Conservation (phyloP, 805 yeast genomes). For the Hermanozyma aechmeae region DNA sequence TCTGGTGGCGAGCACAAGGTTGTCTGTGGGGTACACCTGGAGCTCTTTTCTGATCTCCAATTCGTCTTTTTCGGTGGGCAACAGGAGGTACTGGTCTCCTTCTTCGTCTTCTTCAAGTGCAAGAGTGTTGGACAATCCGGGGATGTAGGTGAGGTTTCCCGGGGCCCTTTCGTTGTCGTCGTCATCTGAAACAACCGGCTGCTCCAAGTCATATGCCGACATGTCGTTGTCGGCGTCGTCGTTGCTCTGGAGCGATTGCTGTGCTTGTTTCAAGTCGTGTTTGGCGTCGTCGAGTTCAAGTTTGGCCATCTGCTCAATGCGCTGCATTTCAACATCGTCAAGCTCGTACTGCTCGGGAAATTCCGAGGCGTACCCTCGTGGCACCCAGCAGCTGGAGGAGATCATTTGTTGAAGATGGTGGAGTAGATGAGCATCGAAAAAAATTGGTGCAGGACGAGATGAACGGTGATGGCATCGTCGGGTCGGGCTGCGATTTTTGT, state of each 20-base stretch:
- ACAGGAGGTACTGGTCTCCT: slow-evolving; percentile 50
- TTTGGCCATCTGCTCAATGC: slow-evolving; percentile 79
- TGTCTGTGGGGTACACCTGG: slow-evolving; percentile 85
- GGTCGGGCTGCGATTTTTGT: too few species aligned
- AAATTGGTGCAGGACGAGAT: too few species aligned
- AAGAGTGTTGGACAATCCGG: slow-evolving; percentile 54
- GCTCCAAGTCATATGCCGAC: slow-evolving; percentile 79
- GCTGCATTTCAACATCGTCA: slow-evolving; percentile 85
- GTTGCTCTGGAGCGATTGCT: slow-evolving; percentile 37
- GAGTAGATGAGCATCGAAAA: slow-evolving; percentile 3
- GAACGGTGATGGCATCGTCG: too few species aligned
- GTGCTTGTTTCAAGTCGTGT: slow-evolving; percentile 36
- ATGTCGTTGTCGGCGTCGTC: slow-evolving; percentile 72
- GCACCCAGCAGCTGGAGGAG: slow-evolving; percentile 92
- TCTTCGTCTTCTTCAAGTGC: slow-evolving; percentile 37
- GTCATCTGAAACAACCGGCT: slow-evolving; percentile 63
- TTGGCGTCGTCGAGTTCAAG: slow-evolving; percentile 72
- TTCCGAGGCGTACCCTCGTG: slow-evolving; percentile 90
- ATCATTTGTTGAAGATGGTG: slow-evolving; percentile 51
- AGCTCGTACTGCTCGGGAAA: slow-evolving; percentile 84
- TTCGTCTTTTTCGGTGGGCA: slow-evolving; percentile 54
- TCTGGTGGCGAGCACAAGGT: slow-evolving; percentile 80
- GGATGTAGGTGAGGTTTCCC: slow-evolving; percentile 55
- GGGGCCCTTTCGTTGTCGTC: slow-evolving; percentile 45
- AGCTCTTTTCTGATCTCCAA: slow-evolving; percentile 76